Evolutionary conservation across 2,329 filamentous ascomycete genomes (phyloP), one percentile per base, ranked within the genome.

Genomic region (Dactylonectria estremocensis): DNA sequence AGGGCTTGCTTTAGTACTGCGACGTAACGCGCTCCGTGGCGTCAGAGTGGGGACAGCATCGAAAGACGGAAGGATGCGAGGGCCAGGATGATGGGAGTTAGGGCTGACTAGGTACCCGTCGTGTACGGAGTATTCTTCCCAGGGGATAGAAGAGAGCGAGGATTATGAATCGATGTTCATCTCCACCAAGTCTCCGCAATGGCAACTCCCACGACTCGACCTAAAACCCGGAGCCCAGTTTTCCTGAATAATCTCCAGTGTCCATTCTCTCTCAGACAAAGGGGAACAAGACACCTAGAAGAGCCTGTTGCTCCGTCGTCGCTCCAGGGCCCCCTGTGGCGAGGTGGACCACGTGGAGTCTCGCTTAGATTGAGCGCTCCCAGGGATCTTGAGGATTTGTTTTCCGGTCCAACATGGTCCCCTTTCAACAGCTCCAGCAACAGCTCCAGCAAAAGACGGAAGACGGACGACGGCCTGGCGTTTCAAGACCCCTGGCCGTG

Each of bases 401-500:
- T 28, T 28, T 28, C 7, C 2, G 24, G 24, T 28, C 24, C 24
- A 28, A 28, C 24, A 28, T 28, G 24, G 1, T 28, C 24, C 24
- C 24, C 52, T 3, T 14, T 10, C 13, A 16, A 33, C 9, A 18
- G 20, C 53, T 22, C 24, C 22, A 49, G 11, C 37, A 40, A 40
- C 14, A 7, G 40, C 43, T 46, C 56, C 33, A 40, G 45, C 20
- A 35, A 31, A 31, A 60, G 3, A 37, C 22, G 31, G 62, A 50
- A 35, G 55, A n/a, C n/a, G 35, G 45, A 1, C 28, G n/a, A n/a
- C 31, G 11, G 49, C 55, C 56, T 28, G 49, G 5, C 13, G 56
- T 60, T 65, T 65, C 62, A 65, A n/a, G 16, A 43, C 31, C 31
- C 49, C 40, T 40, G n/a, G 40, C 24, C 35, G 31, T 20, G 43